Percentiles rank a stretch among this genome's conserved stretches.
Evolutionary conservation across 108 stramenopile genomes (phyloP).

Genomic region (Chaetoceros tenuissimus): DNA sequence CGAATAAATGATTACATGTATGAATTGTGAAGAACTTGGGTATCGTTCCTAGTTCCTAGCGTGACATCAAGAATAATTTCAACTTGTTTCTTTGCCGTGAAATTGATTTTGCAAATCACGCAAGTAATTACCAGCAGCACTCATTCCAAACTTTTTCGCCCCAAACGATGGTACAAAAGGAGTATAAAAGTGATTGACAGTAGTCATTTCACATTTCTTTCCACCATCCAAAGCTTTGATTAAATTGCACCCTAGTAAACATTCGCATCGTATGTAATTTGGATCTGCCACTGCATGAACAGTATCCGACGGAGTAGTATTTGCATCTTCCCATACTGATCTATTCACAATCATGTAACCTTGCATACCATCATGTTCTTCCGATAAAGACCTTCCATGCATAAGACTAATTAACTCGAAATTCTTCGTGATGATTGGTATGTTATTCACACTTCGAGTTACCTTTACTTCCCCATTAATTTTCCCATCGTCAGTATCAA

Average conservation of each 20-base stretch:
- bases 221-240: too few relatives aligned
- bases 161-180: constrained; percentile 66
- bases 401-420: constrained; percentile 52
- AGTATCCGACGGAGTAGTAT: constrained; percentile 6
- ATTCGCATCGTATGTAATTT: constrained; percentile 51
- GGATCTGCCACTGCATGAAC: constrained; percentile 15
- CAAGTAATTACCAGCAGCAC: constrained; percentile 54
- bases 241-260: constrained; percentile 62
- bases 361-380: constrained; percentile 38
- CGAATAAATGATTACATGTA: too few relatives aligned
- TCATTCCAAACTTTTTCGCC: constrained; percentile 58
- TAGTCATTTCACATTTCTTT: constrained; percentile 64
- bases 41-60: too few relatives aligned
- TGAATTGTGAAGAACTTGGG: too few relatives aligned
- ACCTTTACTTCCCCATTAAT: constrained; percentile 62
- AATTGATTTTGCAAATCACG: constrained; percentile 24
- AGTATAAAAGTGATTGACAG: constrained; percentile 62
- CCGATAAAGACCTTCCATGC: constrained; percentile 53
- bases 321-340: constrained; percentile 31
- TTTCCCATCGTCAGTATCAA: constrained; percentile 31
- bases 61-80: too few relatives aligned
- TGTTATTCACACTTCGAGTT: constrained; percentile 40
- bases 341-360: constrained; percentile 73
- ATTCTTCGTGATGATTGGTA: constrained; percentile 52
- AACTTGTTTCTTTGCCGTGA: too few relatives aligned